Evolutionary conservation across 495 filamentous ascomycete species (phyloP).

Genomic region (Elaphomyces granulatus): DNA sequence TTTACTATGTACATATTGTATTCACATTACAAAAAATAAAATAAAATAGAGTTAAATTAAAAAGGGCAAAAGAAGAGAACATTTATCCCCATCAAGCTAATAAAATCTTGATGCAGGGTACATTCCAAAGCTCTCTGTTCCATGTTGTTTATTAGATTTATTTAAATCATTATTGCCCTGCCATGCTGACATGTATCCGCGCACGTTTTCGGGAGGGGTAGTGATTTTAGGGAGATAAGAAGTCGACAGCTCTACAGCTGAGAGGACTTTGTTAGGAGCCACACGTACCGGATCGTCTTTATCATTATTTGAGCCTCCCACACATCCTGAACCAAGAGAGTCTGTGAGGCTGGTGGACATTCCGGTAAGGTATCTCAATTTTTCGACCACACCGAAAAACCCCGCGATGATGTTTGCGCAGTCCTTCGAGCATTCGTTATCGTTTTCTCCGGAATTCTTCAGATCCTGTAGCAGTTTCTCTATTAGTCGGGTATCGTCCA

Average conservation of each 20-base stretch:
- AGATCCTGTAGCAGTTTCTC: not conserved
- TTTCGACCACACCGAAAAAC: not conserved
- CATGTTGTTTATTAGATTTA: no score
- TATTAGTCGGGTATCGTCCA: not conserved
- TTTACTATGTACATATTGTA: no score
- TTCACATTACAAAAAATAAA: no score
- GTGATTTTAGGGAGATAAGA: slow-evolving; percentile 1
- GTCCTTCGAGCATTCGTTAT: slow-evolving; percentile 1
- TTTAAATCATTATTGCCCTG: no score
- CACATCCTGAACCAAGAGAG: not conserved
- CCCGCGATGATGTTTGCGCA: not conserved
- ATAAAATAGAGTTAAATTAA: no score
- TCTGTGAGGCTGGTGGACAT: slow-evolving; percentile 1
- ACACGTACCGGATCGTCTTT: not conserved
- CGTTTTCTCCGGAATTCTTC: not conserved
- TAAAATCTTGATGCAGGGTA: no score
- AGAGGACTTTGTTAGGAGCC: not conserved
- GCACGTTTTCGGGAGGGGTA: not conserved
- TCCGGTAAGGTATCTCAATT: not conserved
- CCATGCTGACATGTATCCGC: no score
- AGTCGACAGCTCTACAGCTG: not conserved
- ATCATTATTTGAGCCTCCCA: not conserved
- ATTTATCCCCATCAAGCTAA: no score
- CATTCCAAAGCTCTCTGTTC: no score
- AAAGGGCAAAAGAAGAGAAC: no score